Base-by-base conservation (phyloP, 2,329 filamentous ascomycete species). In the Aspergillus tubingensis region DNA sequence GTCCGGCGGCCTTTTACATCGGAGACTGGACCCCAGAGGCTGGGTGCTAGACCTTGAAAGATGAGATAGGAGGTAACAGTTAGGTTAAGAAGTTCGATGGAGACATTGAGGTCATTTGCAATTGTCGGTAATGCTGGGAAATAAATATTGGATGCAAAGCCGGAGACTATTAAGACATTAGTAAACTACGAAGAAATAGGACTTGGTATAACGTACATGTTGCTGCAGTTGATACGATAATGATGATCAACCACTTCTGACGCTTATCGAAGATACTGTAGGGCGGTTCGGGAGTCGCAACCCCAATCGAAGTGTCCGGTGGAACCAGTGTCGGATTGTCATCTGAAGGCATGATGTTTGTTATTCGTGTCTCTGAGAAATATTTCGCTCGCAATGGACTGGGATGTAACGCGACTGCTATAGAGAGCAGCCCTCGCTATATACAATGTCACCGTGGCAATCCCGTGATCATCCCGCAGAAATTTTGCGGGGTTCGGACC, bases 1-100 rank as follows among this genome's bases (percentile, higher is more conserved):
- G 85, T 86, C n/a, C 86, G 79, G 30, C 86, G 81, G 8, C 87
- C 86, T 3, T 82, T 80, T 66, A 79, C 80, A 68, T 90, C 87
- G 5, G 84, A 84, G 43, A 89, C 82, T 59, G 86, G 85, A 3
- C 86, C 87, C 49, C 87, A 83, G 11, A 89, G 70, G 5, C 82
- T 84, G 0, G 87, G 87, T 0, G 86, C 80, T 1, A 90, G 72
- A 17, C 82, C 87, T 70, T 89, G 87, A 48, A 88, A 79, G 57
- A 89, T 81, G 17, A 72, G 65, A 19, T 59, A 54, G 5, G 51
- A 47, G n/a, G 57, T 59, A n/a, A 59, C 23, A 15, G 39, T 59
- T 2, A 82, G 67, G 60, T 80, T 79, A 60, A 81, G 67, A 3
- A 74, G 67, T 30, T 70, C 66, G n/a, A 69, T 56, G 1, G 78